Conservation (phyloP, 2,329 filamentous ascomycete species). For the Colletotrichum noveboracense region DNA sequence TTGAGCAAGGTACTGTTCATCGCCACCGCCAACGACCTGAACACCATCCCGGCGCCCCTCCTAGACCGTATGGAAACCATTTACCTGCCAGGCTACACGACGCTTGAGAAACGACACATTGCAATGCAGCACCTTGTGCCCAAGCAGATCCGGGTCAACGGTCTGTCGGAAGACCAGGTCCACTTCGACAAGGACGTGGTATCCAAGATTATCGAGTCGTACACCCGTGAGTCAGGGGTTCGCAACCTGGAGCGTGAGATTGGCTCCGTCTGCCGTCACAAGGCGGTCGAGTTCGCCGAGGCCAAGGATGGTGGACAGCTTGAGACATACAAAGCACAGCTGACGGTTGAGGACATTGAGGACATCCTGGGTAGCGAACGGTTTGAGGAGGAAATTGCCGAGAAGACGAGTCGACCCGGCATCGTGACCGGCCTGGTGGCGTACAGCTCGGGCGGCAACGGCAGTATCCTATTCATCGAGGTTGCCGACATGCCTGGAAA, state of each 20-base stretch:
- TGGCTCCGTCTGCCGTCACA: slow-evolving; percentile 90
- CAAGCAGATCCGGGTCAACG: slow-evolving; percentile 93
- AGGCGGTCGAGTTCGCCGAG: slow-evolving; percentile 94
- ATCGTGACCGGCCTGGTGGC: slow-evolving; percentile 96
- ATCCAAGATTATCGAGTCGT: slow-evolving; percentile 93
- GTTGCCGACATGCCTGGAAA: slow-evolving; percentile 96
- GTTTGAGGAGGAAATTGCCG: slow-evolving; percentile 94
- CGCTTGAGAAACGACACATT: slow-evolving; percentile 95
- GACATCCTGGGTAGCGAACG: slow-evolving; percentile 90
- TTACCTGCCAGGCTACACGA: slow-evolving; percentile 91
- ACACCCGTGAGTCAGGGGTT: slow-evolving; percentile 95
- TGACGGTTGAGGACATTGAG: slow-evolving; percentile 84
- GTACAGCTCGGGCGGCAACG: slow-evolving; percentile 90
- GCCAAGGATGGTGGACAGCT: slow-evolving; percentile 76
- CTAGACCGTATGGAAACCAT: slow-evolving; percentile 98
- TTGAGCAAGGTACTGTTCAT: slow-evolving; percentile 97
- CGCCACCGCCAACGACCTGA: slow-evolving; percentile 91
- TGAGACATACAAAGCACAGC: slow-evolving; percentile 73
- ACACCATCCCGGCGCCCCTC: slow-evolving; percentile 92
- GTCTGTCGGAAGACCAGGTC: slow-evolving; percentile 78
- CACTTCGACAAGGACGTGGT: slow-evolving; percentile 82
- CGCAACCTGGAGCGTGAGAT: slow-evolving; percentile 96
- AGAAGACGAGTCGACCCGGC: slow-evolving; percentile 81
- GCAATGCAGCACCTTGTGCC: slow-evolving; percentile 92
- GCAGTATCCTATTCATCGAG: slow-evolving; percentile 97